Base-by-base conservation (phyloP, 257 asterid species). In the Fraxinus anomala region DNA sequence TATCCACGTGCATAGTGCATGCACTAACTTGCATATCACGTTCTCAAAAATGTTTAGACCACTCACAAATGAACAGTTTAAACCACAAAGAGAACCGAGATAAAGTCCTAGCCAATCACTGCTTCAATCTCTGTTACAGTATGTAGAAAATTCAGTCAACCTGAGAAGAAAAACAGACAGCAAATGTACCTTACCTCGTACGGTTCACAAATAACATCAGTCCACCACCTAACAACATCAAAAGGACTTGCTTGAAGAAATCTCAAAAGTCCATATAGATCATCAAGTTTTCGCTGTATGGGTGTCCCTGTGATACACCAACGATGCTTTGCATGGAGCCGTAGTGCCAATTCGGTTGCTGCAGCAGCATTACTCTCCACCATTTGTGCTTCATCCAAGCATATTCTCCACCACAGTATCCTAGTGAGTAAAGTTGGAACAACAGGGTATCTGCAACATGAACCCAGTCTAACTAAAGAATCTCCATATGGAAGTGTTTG, bases 281-380 rank as follows among this genome's bases (percentile, higher is more conserved):
- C 99, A 66, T 93, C 98, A 80, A 95, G 97, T 82, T 89, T 93
- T 75, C 89, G 89, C 79, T 95, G 99, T 84, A 95, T 95, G 75
- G 99, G 99, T 78, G 97, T 93, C 85, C 99, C 99, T 10, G 99
- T 93, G 71, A 95, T 89, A 83, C 99, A 95, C 99, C 99, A 95
- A n/a, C 89, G 96, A 79, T 95, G 89, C 84, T 83, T 89, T 76
- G 94, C 94, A 82, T 91, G 97, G 65, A 95, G 86, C 74, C 99
- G 91, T 80, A 95, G 59, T 16, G 99, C 98, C 92, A 95, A 87
- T 81, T 90, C 99, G 76, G 96, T 87, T 65, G 99, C 94, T 40
- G 97, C 91, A 54, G 97, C 93, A 83, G 97, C 96, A 90, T 87
- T 91, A 81, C 94, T 92, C 87, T 95, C 99, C 80, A 93, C 99